Conservation (phyloP, 768 basidiomycete genomes). For the Mycena capillaripes region DNA sequence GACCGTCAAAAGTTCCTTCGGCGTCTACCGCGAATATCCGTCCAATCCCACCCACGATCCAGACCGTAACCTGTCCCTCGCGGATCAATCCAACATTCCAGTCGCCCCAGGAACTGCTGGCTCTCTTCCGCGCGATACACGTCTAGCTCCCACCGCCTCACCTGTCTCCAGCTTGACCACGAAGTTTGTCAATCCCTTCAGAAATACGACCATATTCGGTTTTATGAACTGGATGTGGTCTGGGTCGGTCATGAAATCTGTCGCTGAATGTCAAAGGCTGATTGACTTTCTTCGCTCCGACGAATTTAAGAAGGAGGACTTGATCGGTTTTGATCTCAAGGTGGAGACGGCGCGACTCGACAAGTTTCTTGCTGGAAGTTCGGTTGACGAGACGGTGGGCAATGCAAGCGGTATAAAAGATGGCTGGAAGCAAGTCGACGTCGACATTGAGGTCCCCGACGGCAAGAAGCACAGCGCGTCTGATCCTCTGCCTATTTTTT, state of each 20-base stretch:
- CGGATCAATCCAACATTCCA: conserved; percentile 10
- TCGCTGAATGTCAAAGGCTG: conserved; percentile 12
- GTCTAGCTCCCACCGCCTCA: background rate
- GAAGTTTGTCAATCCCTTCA: conserved; percentile 23
- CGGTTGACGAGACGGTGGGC: background rate
- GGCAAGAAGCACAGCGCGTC: conserved; percentile 24
- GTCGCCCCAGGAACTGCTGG: background rate
- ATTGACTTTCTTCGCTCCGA: conserved; percentile 28
- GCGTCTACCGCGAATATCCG: conserved; percentile 35
- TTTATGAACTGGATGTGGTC: conserved; percentile 37
- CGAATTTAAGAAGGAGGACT: conserved; percentile 23
- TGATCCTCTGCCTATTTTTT: conserved; percentile 11
- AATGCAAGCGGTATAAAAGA: conserved; percentile 13
- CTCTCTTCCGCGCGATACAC: background rate
- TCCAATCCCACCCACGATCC: conserved; percentile 29
- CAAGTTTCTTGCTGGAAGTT: background rate
- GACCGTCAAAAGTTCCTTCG: conserved; percentile 27
- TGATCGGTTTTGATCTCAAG: conserved; percentile 11
- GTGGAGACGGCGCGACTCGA: conserved; percentile 16
- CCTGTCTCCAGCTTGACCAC: background rate
- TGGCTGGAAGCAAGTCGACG: conserved; percentile 28
- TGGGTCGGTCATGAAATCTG: conserved; percentile 26
- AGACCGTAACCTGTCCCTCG: conserved; percentile 15
- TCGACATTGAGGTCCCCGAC: conserved; percentile 39
- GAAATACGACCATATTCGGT: conserved; percentile 19